These are phyloP conservation scores for Apophysomyces trapeziformis DNA, from an alignment of 371 early-diverging fungal genomes.

Conservation along the genomic window DNA sequence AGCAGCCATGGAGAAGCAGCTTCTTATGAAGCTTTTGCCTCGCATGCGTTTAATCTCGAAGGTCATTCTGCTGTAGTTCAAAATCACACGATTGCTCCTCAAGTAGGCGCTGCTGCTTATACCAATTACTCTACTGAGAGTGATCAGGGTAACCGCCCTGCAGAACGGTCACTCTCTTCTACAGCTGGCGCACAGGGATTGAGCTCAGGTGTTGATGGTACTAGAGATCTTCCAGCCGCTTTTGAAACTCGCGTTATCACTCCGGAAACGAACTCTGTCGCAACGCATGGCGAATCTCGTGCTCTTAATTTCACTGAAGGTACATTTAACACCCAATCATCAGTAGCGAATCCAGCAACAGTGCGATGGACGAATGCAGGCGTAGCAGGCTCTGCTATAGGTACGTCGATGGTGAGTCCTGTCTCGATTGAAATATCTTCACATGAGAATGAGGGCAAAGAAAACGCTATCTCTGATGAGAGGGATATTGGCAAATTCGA, in stretches of 20 bases:
- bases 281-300: not conserved
- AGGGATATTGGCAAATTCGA: not conserved
- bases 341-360: constrained; percentile 1
- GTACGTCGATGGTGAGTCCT: constrained; percentile 39
- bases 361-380: constrained; percentile 45
- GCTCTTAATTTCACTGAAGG: not conserved
- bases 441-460: not conserved
- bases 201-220: not conserved
- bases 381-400: constrained; percentile 47
- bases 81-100: not conserved
- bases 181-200: not conserved
- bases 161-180: not conserved
- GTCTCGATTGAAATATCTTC: constrained; percentile 1
- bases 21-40: not conserved
- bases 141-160: not conserved
- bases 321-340: not conserved
- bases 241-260: not conserved
- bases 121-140: not conserved
- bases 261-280: not conserved
- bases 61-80: not conserved
- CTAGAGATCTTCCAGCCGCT: not conserved
- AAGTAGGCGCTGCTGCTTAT: not conserved
- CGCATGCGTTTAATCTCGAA: not conserved
- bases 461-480: not conserved
- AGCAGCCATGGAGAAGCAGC: not conserved